Conservation (phyloP, 2,329 filamentous ascomycete genomes). For the Cladosporium velox region DNA sequence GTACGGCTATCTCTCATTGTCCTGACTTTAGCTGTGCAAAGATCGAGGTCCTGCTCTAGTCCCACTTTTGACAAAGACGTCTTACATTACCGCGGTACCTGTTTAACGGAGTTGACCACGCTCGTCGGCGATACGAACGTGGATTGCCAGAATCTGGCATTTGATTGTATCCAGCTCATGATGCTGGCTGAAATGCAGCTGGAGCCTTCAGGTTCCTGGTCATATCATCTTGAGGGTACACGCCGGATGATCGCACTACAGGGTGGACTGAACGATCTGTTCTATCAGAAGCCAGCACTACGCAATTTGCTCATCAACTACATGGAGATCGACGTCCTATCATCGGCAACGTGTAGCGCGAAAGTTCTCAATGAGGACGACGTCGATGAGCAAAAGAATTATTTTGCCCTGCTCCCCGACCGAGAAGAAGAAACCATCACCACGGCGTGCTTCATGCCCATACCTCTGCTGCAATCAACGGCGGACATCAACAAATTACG, state of each 20-base stretch:
- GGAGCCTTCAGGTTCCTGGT: background rate
- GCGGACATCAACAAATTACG: background rate
- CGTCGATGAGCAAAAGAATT: background rate
- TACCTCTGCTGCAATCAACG: background rate
- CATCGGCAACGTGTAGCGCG: background rate
- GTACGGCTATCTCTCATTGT: background rate
- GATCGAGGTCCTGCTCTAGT: background rate
- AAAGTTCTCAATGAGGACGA: background rate
- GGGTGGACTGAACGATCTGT: background rate
- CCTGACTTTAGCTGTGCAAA: background rate
- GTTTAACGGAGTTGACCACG: background rate
- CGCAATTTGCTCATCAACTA: background rate
- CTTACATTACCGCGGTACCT: background rate
- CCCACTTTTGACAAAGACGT: background rate
- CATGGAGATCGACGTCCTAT: background rate
- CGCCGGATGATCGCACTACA: background rate
- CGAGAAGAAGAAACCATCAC: background rate
- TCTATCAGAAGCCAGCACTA: background rate
- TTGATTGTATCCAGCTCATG: conserved; percentile 1
- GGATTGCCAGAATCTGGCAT: background rate
- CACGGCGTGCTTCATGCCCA: background rate
- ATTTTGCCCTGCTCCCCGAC: background rate
- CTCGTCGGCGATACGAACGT: background rate
- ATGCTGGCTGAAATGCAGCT: conserved; percentile 2
- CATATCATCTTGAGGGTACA: background rate